phyloP scores from a whole-genome alignment of 768 basidiomycete species.

The Clitopilus passeckerianus region DNA sequence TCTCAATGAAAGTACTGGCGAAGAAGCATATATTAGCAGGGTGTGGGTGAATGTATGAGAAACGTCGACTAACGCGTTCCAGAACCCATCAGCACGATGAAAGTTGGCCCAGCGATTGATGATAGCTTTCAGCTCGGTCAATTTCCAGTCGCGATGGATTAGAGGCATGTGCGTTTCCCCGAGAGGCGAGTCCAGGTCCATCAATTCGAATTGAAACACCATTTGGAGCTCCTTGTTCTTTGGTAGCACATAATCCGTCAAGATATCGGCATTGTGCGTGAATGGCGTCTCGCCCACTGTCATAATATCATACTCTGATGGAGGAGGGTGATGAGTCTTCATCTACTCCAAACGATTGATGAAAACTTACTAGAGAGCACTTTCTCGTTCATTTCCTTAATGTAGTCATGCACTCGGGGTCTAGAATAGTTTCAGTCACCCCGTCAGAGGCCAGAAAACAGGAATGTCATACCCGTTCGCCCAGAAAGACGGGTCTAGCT shows the following conservation, averaged over 20 bases:
- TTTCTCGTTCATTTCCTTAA: conserved; percentile 60
- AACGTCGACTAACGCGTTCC: conserved; percentile 50
- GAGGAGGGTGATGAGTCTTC: neutral
- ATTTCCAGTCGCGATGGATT: conserved; percentile 40
- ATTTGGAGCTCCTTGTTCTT: conserved; percentile 57
- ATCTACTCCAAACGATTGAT: conserved; percentile 7
- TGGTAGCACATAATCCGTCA: conserved; percentile 55
- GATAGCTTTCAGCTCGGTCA: conserved; percentile 46
- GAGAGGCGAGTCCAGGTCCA: conserved; percentile 51
- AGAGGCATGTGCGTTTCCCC: conserved; percentile 31
- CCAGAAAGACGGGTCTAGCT: conserved; percentile 47
- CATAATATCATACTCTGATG: conserved; percentile 48
- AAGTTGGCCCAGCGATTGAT: conserved; percentile 52
- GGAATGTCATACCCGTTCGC: conserved; percentile 49
- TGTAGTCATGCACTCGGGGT: conserved; percentile 60
- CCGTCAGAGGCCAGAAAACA: neutral
- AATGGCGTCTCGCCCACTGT: conserved; percentile 65
- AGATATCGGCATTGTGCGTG: conserved; percentile 43
- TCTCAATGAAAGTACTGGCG: conserved; percentile 58
- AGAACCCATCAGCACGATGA: conserved; percentile 54
- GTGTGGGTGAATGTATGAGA: conserved; percentile 10
- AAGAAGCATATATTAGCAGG: neutral
- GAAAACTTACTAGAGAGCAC: conserved; percentile 51
- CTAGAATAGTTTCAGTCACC: conserved; percentile 23
- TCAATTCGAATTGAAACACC: conserved; percentile 62